Conservation (phyloP, 768 basidiomycete species). For the Collybia sordida region DNA sequence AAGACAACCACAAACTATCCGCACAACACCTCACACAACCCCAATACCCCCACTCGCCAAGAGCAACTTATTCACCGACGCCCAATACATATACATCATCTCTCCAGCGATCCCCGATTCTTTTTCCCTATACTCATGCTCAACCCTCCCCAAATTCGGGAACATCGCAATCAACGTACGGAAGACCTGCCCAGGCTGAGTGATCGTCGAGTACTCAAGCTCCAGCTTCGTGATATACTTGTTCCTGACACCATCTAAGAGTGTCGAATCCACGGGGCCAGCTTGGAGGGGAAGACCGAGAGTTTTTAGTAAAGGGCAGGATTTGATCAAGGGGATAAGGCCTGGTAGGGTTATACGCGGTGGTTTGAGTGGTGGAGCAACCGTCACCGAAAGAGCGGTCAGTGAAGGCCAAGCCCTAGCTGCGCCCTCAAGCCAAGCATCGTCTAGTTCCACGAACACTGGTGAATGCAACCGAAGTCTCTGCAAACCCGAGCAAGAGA, state of each 20-base stretch:
- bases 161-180: background rate
- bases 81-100: too few species aligned
- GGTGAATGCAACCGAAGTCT: background rate
- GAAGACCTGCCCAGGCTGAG: background rate
- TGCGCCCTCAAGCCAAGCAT: background rate
- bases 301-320: conserved; percentile 1
- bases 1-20: too few species aligned
- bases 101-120: too few species aligned
- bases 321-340: conserved; percentile 3
- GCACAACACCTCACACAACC: too few species aligned
- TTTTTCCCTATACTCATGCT: too few species aligned
- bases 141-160: background rate
- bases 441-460: background rate
- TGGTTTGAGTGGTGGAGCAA: background rate
- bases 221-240: background rate
- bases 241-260: background rate
- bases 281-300: conserved; percentile 4
- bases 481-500: background rate
- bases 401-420: conserved; percentile 6
- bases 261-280: background rate
- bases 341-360: conserved; percentile 1
- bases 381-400: background rate
- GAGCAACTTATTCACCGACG: too few species aligned
- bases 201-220: background rate
- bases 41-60: too few species aligned